phyloP scores from a whole-genome alignment of 177 flowering plant genomes.

The Vitis hybrid region DNA sequence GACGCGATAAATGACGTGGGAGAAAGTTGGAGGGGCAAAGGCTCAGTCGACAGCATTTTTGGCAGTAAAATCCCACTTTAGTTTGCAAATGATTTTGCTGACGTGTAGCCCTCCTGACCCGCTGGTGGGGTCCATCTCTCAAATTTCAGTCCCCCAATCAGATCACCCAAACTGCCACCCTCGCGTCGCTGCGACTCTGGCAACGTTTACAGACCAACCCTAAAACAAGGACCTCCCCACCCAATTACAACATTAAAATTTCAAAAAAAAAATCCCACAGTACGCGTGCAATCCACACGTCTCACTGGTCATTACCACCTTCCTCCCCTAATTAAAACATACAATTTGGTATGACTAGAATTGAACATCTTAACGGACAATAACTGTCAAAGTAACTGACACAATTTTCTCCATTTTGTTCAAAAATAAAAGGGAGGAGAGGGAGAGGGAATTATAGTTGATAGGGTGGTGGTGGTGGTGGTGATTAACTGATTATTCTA shows the following conservation, averaged over 20 bases:
- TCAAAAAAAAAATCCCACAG: not conserved
- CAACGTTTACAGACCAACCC: no score
- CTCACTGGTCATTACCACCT: constrained; percentile 1
- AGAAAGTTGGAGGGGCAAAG: not conserved
- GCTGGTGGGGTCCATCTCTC: constrained; percentile 1
- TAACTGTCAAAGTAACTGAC: no score
- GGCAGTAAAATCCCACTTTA: constrained; percentile 18
- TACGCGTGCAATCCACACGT: not conserved
- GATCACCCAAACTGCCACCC: constrained; percentile 7
- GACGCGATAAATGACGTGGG: constrained; percentile 7
- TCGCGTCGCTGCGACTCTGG: not conserved
- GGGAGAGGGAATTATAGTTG: no score
- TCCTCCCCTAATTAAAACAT: not conserved
- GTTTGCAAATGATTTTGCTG: constrained; percentile 25
- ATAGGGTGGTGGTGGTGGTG: no score
- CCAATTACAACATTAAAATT: not conserved
- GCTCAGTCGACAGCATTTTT: constrained; percentile 19
- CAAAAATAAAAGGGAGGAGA: no score
- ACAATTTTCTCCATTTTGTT: no score
- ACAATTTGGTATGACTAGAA: no score
- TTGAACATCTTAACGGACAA: no score
- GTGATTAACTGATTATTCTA: no score
- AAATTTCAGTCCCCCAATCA: constrained; percentile 21
- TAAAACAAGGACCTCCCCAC: not conserved
- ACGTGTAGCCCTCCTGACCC: constrained; percentile 9